A percentile compares a stretch with the other conserved stretches of the same genome.
phyloP scores from a whole-genome alignment of 2,329 filamentous ascomycete species.

The Domatiomyces globalis region DNA sequence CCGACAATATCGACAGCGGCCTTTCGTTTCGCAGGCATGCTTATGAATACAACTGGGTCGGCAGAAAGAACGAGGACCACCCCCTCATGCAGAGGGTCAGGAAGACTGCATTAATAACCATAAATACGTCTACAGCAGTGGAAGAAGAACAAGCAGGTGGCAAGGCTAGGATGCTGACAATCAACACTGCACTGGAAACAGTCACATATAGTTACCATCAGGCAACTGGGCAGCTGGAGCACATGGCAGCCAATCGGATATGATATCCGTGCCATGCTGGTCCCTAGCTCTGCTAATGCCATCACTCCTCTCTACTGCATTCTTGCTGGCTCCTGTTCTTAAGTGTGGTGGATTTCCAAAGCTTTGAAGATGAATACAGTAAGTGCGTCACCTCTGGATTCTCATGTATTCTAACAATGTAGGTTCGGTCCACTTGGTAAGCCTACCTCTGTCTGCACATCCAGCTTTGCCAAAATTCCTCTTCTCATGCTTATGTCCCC shows the following conservation, averaged over 20 bases:
- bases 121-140: background rate
- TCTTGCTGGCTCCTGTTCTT: background rate
- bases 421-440: conserved; percentile 47
- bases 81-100: background rate
- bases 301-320: background rate
- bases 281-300: too few species aligned
- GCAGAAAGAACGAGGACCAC: background rate
- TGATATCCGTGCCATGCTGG: background rate
- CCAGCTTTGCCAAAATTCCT: background rate
- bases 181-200: too few species aligned
- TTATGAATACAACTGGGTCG: conserved; percentile 1
- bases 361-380: conserved; percentile 38
- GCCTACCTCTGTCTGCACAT: conserved; percentile 9
- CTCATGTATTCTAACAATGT: conserved; percentile 3
- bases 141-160: too few species aligned
- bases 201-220: background rate
- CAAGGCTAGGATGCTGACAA: too few species aligned
- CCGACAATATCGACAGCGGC: conserved; percentile 25
- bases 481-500: background rate
- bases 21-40: conserved; percentile 35
- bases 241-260: background rate
- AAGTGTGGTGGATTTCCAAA: background rate
- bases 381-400: conserved; percentile 17
- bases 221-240: background rate
- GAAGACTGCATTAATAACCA: background rate